A percentile compares a stretch with the other conserved stretches of the same genome.
These are phyloP conservation scores for Rosa chinensis DNA, from an alignment of 306 rosid genomes.

Conservation along the genomic window DNA sequence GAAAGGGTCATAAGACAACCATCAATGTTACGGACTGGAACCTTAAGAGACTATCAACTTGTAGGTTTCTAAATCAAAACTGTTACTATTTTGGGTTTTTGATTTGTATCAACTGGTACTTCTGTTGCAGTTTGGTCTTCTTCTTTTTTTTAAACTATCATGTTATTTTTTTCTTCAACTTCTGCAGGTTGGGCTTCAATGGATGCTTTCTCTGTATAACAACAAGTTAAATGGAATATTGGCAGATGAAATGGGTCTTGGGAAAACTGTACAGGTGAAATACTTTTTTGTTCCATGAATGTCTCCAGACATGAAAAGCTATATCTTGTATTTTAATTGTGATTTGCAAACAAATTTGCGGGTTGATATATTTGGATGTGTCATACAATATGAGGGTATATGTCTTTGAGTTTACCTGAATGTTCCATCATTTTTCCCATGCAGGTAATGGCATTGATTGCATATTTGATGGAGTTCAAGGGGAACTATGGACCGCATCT, in stretches of 20 bases:
- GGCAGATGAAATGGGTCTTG: constrained; percentile 99
- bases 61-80: constrained; percentile 51
- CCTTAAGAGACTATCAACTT: constrained; percentile 95
- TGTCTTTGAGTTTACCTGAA: constrained; percentile 11
- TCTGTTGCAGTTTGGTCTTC: constrained; percentile 6
- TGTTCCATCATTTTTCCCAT: constrained; percentile 24
- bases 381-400: constrained; percentile 11
- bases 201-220: constrained; percentile 99
- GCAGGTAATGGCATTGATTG: constrained; percentile 99
- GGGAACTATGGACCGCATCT: constrained; percentile 99
- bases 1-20: constrained; percentile 88
- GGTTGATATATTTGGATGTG: constrained; percentile 8
- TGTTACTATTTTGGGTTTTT: constrained; percentile 7
- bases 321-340: constrained; percentile 5
- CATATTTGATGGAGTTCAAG: constrained; percentile 96
- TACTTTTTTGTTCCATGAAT: constrained; percentile 16
- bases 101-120: constrained; percentile 5
- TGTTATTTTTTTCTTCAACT: constrained; percentile 8
- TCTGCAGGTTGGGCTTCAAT: constrained; percentile 91
- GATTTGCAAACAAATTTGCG: constrained; percentile 6
- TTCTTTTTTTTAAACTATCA: constrained; percentile 15
- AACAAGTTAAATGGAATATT: constrained; percentile 95
- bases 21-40: constrained; percentile 90
- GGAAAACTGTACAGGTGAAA: constrained; percentile 95
- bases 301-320: background rate